These are phyloP conservation scores for Wickerhamomyces ciferrii DNA, from an alignment of 805 yeast species.

Conservation along the genomic window DNA sequence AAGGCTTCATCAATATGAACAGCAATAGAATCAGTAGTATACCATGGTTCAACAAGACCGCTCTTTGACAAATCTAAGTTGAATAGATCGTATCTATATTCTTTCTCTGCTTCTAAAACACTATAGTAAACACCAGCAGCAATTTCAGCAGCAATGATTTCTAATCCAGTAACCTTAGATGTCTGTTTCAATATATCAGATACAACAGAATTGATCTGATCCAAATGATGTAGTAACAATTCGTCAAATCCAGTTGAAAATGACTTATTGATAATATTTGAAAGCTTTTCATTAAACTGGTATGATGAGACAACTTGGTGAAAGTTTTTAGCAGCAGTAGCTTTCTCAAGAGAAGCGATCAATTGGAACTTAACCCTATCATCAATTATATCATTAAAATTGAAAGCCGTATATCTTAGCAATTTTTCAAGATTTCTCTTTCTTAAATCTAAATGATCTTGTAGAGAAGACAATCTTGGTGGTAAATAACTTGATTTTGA, in stretches of 20 bases:
- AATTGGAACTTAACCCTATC: constrained; percentile 31
- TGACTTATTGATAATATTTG: neutral
- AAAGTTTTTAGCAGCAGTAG: constrained; percentile 42
- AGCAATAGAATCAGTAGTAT: constrained; percentile 36
- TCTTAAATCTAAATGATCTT: constrained; percentile 47
- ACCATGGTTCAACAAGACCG: constrained; percentile 38
- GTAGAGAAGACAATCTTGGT: constrained; percentile 42
- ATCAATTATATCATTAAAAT: constrained; percentile 34
- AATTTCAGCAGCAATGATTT: constrained; percentile 15
- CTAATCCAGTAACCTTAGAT: constrained; percentile 8
- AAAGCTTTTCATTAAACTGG: neutral
- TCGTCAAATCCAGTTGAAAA: constrained; percentile 7
- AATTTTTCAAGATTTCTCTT: constrained; percentile 37
- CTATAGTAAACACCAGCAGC: constrained; percentile 23
- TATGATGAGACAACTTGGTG: constrained; percentile 23
- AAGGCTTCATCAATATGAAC: constrained; percentile 36
- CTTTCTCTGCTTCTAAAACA: constrained; percentile 35
- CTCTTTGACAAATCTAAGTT: constrained; percentile 24
- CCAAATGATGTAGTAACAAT: constrained; percentile 21
- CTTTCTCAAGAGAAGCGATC: constrained; percentile 35
- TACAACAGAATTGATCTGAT: constrained; percentile 21
- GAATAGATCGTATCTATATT: constrained; percentile 27
- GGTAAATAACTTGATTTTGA: constrained; percentile 57
- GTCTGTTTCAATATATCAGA: constrained; percentile 18
- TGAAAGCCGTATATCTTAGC: constrained; percentile 37